Base-by-base conservation (phyloP, 805 yeast species). In the Kluyveromyces siamensis region DNA sequence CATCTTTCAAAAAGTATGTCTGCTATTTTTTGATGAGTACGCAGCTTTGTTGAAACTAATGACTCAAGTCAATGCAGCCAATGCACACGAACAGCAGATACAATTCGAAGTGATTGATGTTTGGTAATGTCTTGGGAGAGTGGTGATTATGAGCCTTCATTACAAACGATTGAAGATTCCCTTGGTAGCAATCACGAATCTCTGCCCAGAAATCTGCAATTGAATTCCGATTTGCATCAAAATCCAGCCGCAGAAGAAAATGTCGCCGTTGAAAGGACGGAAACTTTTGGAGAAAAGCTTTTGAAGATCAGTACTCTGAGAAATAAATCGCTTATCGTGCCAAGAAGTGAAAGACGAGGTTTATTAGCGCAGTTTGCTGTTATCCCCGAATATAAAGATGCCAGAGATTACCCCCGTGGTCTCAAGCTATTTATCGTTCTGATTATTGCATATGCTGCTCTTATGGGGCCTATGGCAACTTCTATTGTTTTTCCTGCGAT, bases 381-480 rank as follows among this genome's bases (percentile, higher is more conserved):
- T 1, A 48, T 74, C 2, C 87, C 90, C 0, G 96, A 87, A 62
- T 82, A 80, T 57, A 76, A 76, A 42, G 87, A 87, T 58, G 83
- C 96, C 1, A 67, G 88, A 49, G 77, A 76, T 14, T 79, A 83
- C 55, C 81, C 88, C 6, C 49, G 55, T 1, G 50, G 51, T 2
- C 59, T 73, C 48, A 86, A 87, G 58, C 58, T 65, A 45, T 47
- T 72, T n/a, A 70, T 87, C 41, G 84, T 85, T 0, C 68, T 76
- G 35, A 69, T 85, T 14, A 79, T 87, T 44, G 90, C 91, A 0
- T 67, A 77, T 50, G 89, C 90, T 7, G 84, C 90, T 1, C 68
- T 84, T 61, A 75, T 84, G 47, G 96, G 95, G 0, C 95, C 96
- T 6, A 84, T 87, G 93, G 95, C 93, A 11, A 83, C 93, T 1